Conservation (phyloP, 2,329 filamentous ascomycete genomes). For the Penicillium sp. region DNA sequence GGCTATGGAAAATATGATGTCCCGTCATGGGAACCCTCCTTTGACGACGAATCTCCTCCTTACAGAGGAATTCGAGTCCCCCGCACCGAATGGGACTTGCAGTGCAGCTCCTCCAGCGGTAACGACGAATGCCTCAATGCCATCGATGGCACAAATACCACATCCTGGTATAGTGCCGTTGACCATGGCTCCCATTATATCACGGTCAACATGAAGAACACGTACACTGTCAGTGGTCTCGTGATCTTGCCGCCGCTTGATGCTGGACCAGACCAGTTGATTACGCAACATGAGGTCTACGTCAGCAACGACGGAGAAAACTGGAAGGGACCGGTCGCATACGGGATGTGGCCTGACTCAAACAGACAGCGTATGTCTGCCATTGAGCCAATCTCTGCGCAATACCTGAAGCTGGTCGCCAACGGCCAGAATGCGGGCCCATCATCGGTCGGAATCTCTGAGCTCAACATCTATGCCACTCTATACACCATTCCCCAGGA, state of each 20-base stretch:
- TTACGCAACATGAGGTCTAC: slow-evolving; percentile 11
- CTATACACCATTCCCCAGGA: slow-evolving; percentile 10
- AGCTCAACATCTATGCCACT: slow-evolving; percentile 10
- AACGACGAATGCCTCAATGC: slow-evolving; percentile 2
- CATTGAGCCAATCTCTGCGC: slow-evolving; percentile 6
- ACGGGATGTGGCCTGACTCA: slow-evolving; percentile 10
- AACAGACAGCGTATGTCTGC: slow-evolving; percentile 9
- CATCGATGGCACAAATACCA: slow-evolving; percentile 5
- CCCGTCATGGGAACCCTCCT: neutral
- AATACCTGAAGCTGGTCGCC: slow-evolving; percentile 5
- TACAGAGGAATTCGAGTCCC: slow-evolving; percentile 9
- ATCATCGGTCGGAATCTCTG: slow-evolving; percentile 6
- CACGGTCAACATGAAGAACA: no score
- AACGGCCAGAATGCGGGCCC: neutral
- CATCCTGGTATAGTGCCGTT: slow-evolving; percentile 3
- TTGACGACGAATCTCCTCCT: slow-evolving; percentile 13
- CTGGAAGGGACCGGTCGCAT: slow-evolving; percentile 7
- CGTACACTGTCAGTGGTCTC: slow-evolving; percentile 4
- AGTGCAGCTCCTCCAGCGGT: slow-evolving; percentile 7
- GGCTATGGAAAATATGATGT: slow-evolving; percentile 6
- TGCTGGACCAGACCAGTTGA: neutral
- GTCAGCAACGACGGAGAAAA: slow-evolving; percentile 2
- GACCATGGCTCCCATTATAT: no score
- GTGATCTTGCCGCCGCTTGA: slow-evolving; percentile 6
- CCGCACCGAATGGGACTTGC: slow-evolving; percentile 12